These are phyloP conservation scores for Wickerhamomyces chaumierensis DNA, from an alignment of 805 yeast genomes.

Conservation along the genomic window DNA sequence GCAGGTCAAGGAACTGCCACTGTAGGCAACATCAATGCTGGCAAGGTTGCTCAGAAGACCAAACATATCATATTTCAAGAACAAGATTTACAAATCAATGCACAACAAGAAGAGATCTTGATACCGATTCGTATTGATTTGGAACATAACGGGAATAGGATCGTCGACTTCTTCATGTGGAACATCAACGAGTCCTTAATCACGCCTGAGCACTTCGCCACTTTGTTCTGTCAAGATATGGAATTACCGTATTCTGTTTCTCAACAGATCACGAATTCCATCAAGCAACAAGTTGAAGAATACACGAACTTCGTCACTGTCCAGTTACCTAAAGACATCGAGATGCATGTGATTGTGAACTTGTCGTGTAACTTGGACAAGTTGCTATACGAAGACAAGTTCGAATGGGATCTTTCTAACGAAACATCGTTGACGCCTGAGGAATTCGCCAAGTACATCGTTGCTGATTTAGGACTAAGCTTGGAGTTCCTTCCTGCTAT, in stretches of 20 bases:
- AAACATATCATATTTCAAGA: constrained; percentile 17
- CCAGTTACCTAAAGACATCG: constrained; percentile 55
- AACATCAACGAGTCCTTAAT: constrained; percentile 69
- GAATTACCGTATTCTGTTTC: constrained; percentile 65
- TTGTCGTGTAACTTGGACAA: constrained; percentile 75
- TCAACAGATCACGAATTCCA: constrained; percentile 52
- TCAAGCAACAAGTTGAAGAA: constrained; percentile 73
- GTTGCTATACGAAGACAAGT: constrained; percentile 77
- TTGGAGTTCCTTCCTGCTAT: constrained; percentile 87
- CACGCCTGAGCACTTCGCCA: constrained; percentile 85
- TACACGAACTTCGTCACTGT: constrained; percentile 51
- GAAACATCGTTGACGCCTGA: constrained; percentile 51
- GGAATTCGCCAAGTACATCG: constrained; percentile 70
- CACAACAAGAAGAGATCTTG: constrained; percentile 50
- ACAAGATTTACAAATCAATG: constrained; percentile 13
- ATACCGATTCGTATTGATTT: constrained; percentile 83
- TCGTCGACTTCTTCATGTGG: constrained; percentile 88
- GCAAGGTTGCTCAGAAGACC: constrained; percentile 15
- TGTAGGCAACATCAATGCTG: constrained; percentile 1
- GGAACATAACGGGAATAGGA: constrained; percentile 74
- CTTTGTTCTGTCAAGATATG: constrained; percentile 69
- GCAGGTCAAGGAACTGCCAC: neutral
- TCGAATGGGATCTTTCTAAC: constrained; percentile 80
- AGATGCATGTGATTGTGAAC: constrained; percentile 68
- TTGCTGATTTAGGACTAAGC: constrained; percentile 71